Evolutionary conservation across 768 basidiomycete species (phyloP), one percentile per base, ranked within the genome.

Genomic region (Austroboletus eburneus): DNA sequence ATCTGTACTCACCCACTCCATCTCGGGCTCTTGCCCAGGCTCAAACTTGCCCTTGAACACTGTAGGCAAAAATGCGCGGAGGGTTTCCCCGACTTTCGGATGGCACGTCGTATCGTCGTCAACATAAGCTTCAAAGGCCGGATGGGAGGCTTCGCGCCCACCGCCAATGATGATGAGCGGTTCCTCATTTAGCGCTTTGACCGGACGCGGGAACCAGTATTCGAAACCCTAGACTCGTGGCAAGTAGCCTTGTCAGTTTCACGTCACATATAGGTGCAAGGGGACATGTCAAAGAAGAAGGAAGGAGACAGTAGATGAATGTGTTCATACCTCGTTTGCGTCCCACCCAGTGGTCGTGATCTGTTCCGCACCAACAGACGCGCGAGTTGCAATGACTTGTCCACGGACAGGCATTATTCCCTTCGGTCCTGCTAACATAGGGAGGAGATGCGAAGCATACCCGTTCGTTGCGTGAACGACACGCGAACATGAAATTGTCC

Each of bases 381-480:
- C 72, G n/a, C 73, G 72, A 1, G 69, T 63, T 1, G 76, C 69
- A 27, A 79, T 59, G 35, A 83, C 72, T 58, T 92, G 90, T 2
- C 83, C 88, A 10, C 90, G 81, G 0, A 79, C 79, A 0, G 88
- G 90, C 4, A 86, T 66, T 43, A 91, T 81, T 2, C 77, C 76
- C 1, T 54, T 50, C 12, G 49, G 71, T 0, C 81, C 79, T 8
- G 71, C 55, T 23, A 92, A 60, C 48, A 80, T 76, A 0, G 87
- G 86, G n/a, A 96, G 71, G 29, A 95, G 76, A 55, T 86, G 75
- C 4, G 83, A 78, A 10, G 83, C 78, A 50, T 94, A 93, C 0
- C 72, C 93, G 56, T 96, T 96, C 9, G 90, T 93, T 0, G 89
- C 90, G 59, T 93, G 90, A 4, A 96, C 69, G 36, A 95, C 77